Base-by-base conservation (phyloP, 352 stramenopile species). In the Pythium myriotylum region DNA sequence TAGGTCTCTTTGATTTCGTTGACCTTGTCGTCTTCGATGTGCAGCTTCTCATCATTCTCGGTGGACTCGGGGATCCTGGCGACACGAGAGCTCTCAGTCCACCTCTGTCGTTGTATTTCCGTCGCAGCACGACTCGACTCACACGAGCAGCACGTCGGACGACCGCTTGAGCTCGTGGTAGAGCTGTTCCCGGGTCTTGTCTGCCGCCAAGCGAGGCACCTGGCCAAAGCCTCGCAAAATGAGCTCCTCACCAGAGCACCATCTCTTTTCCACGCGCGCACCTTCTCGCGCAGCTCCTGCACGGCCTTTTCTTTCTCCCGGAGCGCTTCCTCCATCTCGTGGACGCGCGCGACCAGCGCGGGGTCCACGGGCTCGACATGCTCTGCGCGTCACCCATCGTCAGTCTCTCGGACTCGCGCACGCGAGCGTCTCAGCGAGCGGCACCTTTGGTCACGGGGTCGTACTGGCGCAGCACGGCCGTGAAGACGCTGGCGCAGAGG, bases 401-500 rank as follows among this genome's bases (percentile, higher is more conserved):
- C 13, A 16, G 59, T 43, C 13, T 27, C 14, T 33, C 16, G 14
- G 24, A 53, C 5, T n/a, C 22, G 23, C 16, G 10, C 32, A 19
- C 7, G 8, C 8, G 33, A 40, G 14, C 33, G 33, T 14, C 8
- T 40, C 8, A 40, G n/a, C n/a, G n/a, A 40, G 14, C 8, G 33
- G 37, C 17, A 89, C 82, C 71, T 75, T 88, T 85, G 24, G 68
- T 74, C 41, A 80, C 67, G 12, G 83, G 83, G 46, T 92, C 77
- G 52, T 92, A 91, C 60, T 91, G 86, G 45, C 81, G 70, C 55
- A 89, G 49, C 14, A 81, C 77, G 1, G 76, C 71, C 2, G 78
- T 77, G 55, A 92, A 92, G 2, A 92, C 67, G 37, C 81, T 89
- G 41, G 83, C 83, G 54, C 83, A 92, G 41, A 91, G 59, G 29